A percentile compares a stretch with the other conserved stretches of the same genome.
Conservation (phyloP, 495 filamentous ascomycete species). For the Bacidia gigantensis region DNA sequence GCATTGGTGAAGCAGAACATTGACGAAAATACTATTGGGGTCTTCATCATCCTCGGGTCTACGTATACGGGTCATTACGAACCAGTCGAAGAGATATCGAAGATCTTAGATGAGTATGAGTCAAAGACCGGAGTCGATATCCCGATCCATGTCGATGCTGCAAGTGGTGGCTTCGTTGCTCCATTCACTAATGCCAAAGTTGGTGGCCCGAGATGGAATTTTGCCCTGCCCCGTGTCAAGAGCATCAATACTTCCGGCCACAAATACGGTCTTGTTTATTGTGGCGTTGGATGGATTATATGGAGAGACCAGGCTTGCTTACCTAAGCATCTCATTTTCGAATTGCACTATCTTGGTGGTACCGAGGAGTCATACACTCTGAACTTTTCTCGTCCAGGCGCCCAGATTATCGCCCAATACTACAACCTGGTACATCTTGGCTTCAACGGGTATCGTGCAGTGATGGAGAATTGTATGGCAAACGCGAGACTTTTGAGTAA, state of each 20-base stretch:
- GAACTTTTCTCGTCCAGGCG: conserved; percentile 62
- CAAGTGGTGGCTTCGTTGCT: conserved; percentile 58
- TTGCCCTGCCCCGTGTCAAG: conserved; percentile 55
- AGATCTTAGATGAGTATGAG: conserved; percentile 53
- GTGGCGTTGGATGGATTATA: conserved; percentile 62
- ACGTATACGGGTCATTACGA: conserved; percentile 71
- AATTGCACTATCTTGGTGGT: conserved; percentile 62
- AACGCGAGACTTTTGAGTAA: conserved; percentile 56
- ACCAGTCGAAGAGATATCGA: conserved; percentile 54
- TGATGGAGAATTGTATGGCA: conserved; percentile 59
- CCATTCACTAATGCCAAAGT: conserved; percentile 53
- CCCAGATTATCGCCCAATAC: conserved; percentile 61
- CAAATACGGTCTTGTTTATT: conserved; percentile 49
- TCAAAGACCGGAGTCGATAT: conserved; percentile 49
- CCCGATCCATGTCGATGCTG: conserved; percentile 65
- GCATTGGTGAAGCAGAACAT: conserved; percentile 49
- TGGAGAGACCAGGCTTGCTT: conserved; percentile 57
- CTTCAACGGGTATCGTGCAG: conserved; percentile 45
- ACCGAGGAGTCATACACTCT: conserved; percentile 61
- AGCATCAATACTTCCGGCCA: conserved; percentile 65
- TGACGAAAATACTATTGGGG: conserved; percentile 67
- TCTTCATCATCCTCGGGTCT: conserved; percentile 61
- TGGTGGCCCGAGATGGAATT: conserved; percentile 52
- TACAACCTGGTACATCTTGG: conserved; percentile 67
- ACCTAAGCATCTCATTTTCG: conserved; percentile 58